Conservation (phyloP, 1,139 yeast species). For the Saccharomyces hybrid region DNA sequence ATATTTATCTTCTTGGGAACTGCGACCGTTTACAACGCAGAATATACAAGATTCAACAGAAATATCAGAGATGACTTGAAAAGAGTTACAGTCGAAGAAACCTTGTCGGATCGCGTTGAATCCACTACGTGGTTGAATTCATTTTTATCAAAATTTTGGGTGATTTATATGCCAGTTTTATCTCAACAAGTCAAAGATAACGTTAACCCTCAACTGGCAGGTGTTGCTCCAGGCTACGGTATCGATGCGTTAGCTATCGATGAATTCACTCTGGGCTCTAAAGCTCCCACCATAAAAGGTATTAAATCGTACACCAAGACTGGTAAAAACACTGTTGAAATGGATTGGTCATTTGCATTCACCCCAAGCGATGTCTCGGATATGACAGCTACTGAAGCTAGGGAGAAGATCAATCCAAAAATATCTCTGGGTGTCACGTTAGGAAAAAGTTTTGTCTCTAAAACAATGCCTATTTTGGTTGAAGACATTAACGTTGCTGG, state of each 20-base stretch:
- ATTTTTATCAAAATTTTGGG: slow-evolving; percentile 75
- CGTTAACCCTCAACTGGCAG: slow-evolving; percentile 59
- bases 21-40: slow-evolving; percentile 59
- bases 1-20: slow-evolving; percentile 52
- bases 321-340: slow-evolving; percentile 60
- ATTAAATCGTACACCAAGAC: slow-evolving; percentile 64
- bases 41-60: slow-evolving; percentile 65
- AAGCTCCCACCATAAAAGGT: slow-evolving; percentile 66
- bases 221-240: slow-evolving; percentile 75
- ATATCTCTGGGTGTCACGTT: slow-evolving; percentile 72
- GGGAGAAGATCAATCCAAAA: slow-evolving; percentile 65
- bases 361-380: slow-evolving; percentile 76
- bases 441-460: slow-evolving; percentile 71
- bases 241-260: slow-evolving; percentile 65
- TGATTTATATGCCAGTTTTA: slow-evolving; percentile 76
- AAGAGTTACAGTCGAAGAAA: slow-evolving; percentile 51
- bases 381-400: slow-evolving; percentile 69
- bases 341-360: slow-evolving; percentile 79
- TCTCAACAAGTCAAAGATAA: slow-evolving; percentile 66
- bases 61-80: slow-evolving; percentile 67
- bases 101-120: slow-evolving; percentile 55
- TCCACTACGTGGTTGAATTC: slow-evolving; percentile 77
- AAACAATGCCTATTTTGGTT: slow-evolving; percentile 65
- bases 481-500: slow-evolving; percentile 75
- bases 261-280: slow-evolving; percentile 71